Evolutionary conservation across 805 yeast species (phyloP).

Genomic region (Candida sonorensis): DNA sequence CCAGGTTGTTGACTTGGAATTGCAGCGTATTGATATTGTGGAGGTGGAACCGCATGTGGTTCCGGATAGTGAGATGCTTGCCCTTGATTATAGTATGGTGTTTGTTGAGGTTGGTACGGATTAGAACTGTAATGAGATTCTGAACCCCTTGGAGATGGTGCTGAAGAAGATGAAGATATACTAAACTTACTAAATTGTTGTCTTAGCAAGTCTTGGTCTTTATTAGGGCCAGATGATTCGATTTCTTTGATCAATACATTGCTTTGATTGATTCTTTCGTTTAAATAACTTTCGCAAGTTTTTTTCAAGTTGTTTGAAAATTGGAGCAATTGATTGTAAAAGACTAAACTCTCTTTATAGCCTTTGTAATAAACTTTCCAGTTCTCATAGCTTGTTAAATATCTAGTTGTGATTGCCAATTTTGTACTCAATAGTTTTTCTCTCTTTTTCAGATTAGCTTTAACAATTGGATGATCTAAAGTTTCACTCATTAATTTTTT

Average conservation of each 20-base stretch:
- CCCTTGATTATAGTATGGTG: constrained; percentile 7
- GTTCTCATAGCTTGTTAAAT: constrained; percentile 42
- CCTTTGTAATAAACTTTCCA: constrained; percentile 61
- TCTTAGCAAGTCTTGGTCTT: constrained; percentile 16
- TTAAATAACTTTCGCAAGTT: constrained; percentile 22
- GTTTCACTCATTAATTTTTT: constrained; percentile 37
- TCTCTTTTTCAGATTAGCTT: constrained; percentile 38
- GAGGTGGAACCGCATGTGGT: too few species aligned
- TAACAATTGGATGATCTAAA: constrained; percentile 39
- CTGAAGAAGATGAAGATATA: constrained; percentile 8
- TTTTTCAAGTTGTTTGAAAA: constrained; percentile 26
- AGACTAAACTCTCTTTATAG: constrained; percentile 49
- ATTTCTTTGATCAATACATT: constrained; percentile 9
- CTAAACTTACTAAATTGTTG: constrained; percentile 14
- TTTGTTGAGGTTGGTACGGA: not conserved
- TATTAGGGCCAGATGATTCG: constrained; percentile 10
- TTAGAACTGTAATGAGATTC: too few species aligned
- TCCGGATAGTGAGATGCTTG: too few species aligned
- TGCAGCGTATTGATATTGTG: constrained; percentile 10
- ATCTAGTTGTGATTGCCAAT: constrained; percentile 32
- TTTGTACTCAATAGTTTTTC: constrained; percentile 32
- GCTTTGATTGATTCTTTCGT: constrained; percentile 24
- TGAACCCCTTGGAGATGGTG: constrained; percentile 5
- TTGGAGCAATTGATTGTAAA: constrained; percentile 47
- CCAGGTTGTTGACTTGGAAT: constrained; percentile 1